These are phyloP conservation scores for Lasiodiplodia theobromae DNA, from an alignment of 2,329 filamentous ascomycete species.

Conservation along the genomic window DNA sequence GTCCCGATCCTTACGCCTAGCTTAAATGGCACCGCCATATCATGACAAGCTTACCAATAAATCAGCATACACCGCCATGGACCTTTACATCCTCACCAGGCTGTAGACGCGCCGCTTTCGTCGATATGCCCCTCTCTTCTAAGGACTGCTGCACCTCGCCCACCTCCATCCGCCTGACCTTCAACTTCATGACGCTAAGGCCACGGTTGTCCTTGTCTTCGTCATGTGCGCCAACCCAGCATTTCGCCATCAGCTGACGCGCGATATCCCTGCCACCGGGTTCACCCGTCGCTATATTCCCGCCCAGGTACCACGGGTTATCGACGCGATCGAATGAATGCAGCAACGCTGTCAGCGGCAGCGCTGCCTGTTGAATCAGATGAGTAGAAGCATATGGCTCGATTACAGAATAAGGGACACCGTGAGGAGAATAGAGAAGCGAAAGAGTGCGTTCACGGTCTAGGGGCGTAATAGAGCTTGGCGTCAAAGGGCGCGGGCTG, in stretches of 20 bases:
- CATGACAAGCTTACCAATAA: too few species aligned
- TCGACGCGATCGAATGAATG: slow-evolving; percentile 68
- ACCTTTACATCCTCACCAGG: slow-evolving; percentile 20
- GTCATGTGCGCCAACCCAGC: slow-evolving; percentile 70
- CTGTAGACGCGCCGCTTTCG: slow-evolving; percentile 11
- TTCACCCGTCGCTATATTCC: slow-evolving; percentile 64
- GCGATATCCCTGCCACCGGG: slow-evolving; percentile 66
- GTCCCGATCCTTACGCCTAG: not conserved
- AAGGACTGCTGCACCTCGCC: slow-evolving; percentile 56
- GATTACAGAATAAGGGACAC: slow-evolving; percentile 62
- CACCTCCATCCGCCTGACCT: slow-evolving; percentile 53
- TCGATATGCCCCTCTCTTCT: slow-evolving; percentile 28
- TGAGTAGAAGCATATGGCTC: slow-evolving; percentile 64
- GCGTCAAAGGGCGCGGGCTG: slow-evolving; percentile 33
- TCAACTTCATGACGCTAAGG: slow-evolving; percentile 59
- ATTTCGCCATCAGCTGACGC: slow-evolving; percentile 58
- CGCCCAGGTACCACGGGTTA: slow-evolving; percentile 69
- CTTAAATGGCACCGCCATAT: slow-evolving; percentile 1
- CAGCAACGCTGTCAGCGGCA: slow-evolving; percentile 69
- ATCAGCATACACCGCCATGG: not conserved
- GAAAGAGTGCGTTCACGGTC: slow-evolving; percentile 59
- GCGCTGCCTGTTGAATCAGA: slow-evolving; percentile 62
- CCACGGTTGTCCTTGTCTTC: slow-evolving; percentile 65
- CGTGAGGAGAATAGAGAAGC: slow-evolving; percentile 70
- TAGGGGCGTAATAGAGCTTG: slow-evolving; percentile 12